Conservation (phyloP, 331 rosid genomes). For the Pyracantha coccinea region DNA sequence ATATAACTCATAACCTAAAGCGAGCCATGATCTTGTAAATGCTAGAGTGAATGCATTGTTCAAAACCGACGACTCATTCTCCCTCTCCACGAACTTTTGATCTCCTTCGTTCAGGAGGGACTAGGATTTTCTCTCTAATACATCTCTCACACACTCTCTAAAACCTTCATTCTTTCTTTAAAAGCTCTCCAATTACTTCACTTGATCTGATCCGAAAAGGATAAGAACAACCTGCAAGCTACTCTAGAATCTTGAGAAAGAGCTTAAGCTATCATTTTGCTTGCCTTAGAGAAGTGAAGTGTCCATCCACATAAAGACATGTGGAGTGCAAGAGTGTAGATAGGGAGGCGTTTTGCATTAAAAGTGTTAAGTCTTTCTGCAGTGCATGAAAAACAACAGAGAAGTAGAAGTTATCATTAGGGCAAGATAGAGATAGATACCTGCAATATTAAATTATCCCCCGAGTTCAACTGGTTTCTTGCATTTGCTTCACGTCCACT, state of each 20-base stretch:
- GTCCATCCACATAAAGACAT: not conserved
- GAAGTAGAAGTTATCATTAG: not conserved
- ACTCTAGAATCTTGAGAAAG: not conserved
- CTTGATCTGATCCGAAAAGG: not conserved
- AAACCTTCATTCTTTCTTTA: not conserved
- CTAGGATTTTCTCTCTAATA: not conserved
- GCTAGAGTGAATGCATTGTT: not conserved
- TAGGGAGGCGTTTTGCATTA: not conserved
- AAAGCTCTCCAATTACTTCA: not conserved
- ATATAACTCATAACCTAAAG: not conserved
- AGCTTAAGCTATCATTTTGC: not conserved
- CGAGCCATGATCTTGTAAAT: not conserved
- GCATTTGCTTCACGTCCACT: conserved; percentile 49
- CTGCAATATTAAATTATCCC: conserved; percentile 38
- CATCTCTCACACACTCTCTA: not conserved
- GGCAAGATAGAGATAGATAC: conserved; percentile 17
- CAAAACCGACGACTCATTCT: not conserved
- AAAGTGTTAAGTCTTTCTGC: not conserved
- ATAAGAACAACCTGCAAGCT: not conserved
- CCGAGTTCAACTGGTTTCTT: conserved; percentile 22
- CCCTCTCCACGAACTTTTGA: not conserved
- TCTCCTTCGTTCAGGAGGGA: not conserved
- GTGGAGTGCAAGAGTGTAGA: not conserved
- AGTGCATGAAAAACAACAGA: not conserved
- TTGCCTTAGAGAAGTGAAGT: not conserved